Percentiles rank a stretch among this genome's conserved stretches.
Conservation (phyloP, 345 rosid species). For the Turnera subulata region DNA sequence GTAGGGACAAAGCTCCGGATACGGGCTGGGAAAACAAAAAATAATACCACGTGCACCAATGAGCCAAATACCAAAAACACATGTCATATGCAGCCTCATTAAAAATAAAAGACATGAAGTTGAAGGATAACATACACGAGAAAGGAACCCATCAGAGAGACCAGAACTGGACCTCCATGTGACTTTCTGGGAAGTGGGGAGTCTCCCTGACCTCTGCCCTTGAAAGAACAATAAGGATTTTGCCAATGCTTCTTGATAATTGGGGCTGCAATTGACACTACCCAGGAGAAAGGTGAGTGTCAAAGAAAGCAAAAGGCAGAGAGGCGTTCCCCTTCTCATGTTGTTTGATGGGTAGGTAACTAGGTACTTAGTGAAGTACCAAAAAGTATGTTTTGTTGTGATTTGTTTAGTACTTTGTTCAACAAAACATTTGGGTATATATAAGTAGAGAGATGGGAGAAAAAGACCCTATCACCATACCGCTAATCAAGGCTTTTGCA, state of each 20-base stretch:
- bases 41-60: too few species aligned
- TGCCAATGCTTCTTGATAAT: slow-evolving; percentile 72
- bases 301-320: slow-evolving; percentile 23
- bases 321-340: slow-evolving; percentile 5
- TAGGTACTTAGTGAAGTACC: background rate
- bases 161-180: slow-evolving; percentile 77
- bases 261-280: slow-evolving; percentile 48
- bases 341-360: background rate
- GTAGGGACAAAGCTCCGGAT: too few species aligned
- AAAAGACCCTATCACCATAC: background rate
- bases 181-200: slow-evolving; percentile 48
- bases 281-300: slow-evolving; percentile 15
- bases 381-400: slow-evolving; percentile 13
- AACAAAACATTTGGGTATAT: slow-evolving; percentile 14
- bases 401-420: background rate
- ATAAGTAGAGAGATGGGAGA: slow-evolving; percentile 7
- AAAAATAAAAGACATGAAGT: too few species aligned
- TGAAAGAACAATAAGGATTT: slow-evolving; percentile 83
- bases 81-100: too few species aligned
- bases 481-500: slow-evolving; percentile 38
- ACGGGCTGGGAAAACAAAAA: too few species aligned
- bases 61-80: too few species aligned
- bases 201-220: slow-evolving; percentile 84
- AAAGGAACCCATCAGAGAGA: slow-evolving; percentile 62
- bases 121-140: slow-evolving; percentile 38